phyloP scores from a whole-genome alignment of 352 stramenopile genomes.

The Pythium phragmitis region DNA sequence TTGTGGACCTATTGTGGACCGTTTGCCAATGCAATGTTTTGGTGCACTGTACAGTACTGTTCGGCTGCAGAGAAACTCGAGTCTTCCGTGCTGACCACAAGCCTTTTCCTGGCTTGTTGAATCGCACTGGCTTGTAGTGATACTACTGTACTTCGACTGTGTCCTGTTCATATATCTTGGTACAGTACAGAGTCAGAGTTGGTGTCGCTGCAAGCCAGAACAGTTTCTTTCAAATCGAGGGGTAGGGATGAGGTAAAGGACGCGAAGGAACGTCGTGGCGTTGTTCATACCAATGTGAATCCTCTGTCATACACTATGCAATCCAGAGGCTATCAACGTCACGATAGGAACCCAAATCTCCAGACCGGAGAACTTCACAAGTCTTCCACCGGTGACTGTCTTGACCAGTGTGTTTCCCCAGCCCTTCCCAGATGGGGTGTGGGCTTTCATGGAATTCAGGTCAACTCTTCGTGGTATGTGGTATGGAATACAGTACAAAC shows the following conservation, averaged over 20 bases:
- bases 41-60: neutral
- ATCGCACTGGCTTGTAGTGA: neutral
- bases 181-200: neutral
- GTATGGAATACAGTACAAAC: too few relatives aligned
- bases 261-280: slow-evolving; percentile 10
- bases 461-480: slow-evolving; percentile 8
- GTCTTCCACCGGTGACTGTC: neutral
- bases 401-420: slow-evolving; percentile 8
- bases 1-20: slow-evolving; percentile 1
- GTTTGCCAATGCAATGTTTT: neutral
- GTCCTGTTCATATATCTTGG: too few relatives aligned
- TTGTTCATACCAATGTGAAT: slow-evolving; percentile 7
- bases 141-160: too few relatives aligned
- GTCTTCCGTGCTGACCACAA: slow-evolving; percentile 13
- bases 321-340: neutral
- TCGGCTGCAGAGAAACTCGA: slow-evolving; percentile 20
- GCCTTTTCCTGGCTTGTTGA: neutral
- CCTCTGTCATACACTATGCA: neutral
- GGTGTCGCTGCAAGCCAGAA: slow-evolving; percentile 18
- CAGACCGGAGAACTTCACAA: neutral
- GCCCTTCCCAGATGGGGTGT: slow-evolving; percentile 22
- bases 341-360: slow-evolving; percentile 11
- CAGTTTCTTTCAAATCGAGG: neutral
- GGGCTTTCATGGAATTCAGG: slow-evolving; percentile 17
- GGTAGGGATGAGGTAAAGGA: slow-evolving; percentile 19